Conservation (phyloP, 148 eudicot genomes). For the Hydrangea macrophylla region DNA sequence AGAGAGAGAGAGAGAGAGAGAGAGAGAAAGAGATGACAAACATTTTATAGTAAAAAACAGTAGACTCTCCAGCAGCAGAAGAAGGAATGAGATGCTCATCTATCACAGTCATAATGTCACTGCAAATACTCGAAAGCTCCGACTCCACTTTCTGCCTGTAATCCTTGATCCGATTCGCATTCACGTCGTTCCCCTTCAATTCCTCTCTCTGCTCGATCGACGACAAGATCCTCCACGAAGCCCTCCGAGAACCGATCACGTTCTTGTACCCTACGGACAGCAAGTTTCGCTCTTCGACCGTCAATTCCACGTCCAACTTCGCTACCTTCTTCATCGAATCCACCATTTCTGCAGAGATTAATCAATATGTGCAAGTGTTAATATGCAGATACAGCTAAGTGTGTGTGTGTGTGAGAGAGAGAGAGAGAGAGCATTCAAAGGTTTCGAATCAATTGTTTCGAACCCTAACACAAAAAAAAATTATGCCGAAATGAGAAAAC, state of each 20-base stretch:
- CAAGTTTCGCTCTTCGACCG: conserved; percentile 37
- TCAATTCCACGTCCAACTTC: conserved; percentile 30
- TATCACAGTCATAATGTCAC: conserved; percentile 34
- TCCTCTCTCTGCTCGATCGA: conserved; percentile 41
- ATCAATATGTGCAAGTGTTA: too few species aligned
- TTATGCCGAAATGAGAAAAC: not conserved
- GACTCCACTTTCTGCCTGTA: conserved; percentile 36
- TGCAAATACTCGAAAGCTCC: conserved; percentile 30
- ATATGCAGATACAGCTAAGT: too few species aligned
- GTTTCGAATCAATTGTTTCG: not conserved
- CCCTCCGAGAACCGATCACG: conserved; percentile 37
- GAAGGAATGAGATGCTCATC: conserved; percentile 45
- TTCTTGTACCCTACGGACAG: conserved; percentile 45
- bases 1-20: too few species aligned
- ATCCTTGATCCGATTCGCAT: conserved; percentile 33
- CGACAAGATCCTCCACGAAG: conserved; percentile 38
- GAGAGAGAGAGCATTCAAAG: not conserved
- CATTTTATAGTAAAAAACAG: conserved; percentile 41
- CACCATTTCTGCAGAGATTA: conserved; percentile 24
- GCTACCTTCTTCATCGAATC: conserved; percentile 32
- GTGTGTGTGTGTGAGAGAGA: too few species aligned
- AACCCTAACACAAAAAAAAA: conserved; percentile 1
- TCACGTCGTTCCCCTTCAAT: conserved; percentile 31
- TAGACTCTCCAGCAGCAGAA: conserved; percentile 31
- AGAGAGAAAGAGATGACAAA: not conserved